Base-by-base conservation (phyloP, 768 basidiomycete genomes). In the Tylopilus plumbeoviolaceoides region DNA sequence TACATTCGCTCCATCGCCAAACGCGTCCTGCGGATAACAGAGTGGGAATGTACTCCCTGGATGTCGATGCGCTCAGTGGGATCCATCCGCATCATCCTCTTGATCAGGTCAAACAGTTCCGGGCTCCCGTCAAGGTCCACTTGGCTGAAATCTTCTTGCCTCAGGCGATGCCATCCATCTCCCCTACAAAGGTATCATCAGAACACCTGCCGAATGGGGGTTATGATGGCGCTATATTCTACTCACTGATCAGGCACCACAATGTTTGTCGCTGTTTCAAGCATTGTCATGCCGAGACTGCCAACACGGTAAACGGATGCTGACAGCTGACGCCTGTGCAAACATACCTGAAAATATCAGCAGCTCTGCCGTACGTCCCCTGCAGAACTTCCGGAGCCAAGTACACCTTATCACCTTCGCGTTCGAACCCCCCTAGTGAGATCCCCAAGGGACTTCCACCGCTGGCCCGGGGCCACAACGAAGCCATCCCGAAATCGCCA, bases 401-500 rank as follows among this genome's bases (percentile, higher is more conserved):
- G 74, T 99, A 99, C 58, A 95, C 78, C 68, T 98, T 89, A 71
- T 99, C 97, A 6, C 97, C 97, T 70, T 99, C 97, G 15, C 97
- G 81, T 70, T 98, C 95, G 66, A 98, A 93, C n/a, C 70, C 68
- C 14, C 73, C 75, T 4, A 68, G 59, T 7, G 60, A 45, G 8
- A 60, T 55, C 8, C 76, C 79, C 48, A 72, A 62, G 8, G 67
- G 69, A 46, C 71, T 73, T 10, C 63, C 69, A 31, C 69, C 59
- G 12, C 54, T 61, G 0, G 75, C 73, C 36, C 93, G 76, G 1
- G 93, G 92, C 89, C 91, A 95, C 48, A 92, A 62, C 7, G 91
- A 91, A n/a, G 95, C 95, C 85, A 99, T 93, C 9, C 97, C 97
- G 73, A 98, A 98, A 69, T 99, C 97, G 8, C 95, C 95, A 67